These are phyloP conservation scores for Casuarina cunninghamiana DNA, from an alignment of 306 rosid species.

Conservation along the genomic window DNA sequence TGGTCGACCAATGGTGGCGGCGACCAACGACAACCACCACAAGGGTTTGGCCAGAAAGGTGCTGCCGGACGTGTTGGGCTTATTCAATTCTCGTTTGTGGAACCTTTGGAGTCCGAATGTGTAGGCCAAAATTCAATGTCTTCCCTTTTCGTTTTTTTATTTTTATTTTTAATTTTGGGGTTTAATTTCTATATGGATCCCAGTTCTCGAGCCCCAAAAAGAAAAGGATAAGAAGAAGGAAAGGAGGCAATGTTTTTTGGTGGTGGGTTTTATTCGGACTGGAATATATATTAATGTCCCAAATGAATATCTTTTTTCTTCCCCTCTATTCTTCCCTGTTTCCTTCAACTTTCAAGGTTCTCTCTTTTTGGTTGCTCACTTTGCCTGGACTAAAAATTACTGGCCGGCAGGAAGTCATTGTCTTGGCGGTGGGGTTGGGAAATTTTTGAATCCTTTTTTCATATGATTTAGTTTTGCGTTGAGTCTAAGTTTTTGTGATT, in stretches of 20 bases:
- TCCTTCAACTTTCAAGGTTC: neutral
- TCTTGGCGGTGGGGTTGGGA: conserved; percentile 11
- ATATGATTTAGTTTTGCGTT: conserved; percentile 22
- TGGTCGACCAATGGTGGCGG: conserved; percentile 23
- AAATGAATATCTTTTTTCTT: conserved; percentile 10
- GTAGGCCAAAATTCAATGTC: conserved; percentile 18
- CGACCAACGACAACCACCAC: conserved; percentile 40
- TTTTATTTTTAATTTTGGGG: conserved; percentile 11
- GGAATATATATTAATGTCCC: conserved; percentile 30
- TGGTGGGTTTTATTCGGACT: conserved; percentile 25
- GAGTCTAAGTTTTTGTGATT: conserved; percentile 30
- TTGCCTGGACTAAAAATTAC: neutral
- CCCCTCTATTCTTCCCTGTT: neutral
- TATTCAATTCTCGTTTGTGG: conserved; percentile 74
- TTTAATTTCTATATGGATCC: conserved; percentile 12
- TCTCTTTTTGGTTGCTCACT: neutral
- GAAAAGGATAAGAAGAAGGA: neutral
- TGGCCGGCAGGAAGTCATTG: conserved; percentile 28
- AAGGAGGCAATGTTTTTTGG: conserved; percentile 18
- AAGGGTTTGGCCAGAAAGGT: conserved; percentile 68
- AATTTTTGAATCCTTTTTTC: neutral
- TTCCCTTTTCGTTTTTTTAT: neutral
- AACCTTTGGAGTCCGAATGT: conserved; percentile 75
- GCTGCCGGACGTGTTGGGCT: conserved; percentile 71
- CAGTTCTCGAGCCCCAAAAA: conserved; percentile 24